phyloP scores from a whole-genome alignment of 371 early-diverging fungal species.

The Actinomucor elegans region DNA sequence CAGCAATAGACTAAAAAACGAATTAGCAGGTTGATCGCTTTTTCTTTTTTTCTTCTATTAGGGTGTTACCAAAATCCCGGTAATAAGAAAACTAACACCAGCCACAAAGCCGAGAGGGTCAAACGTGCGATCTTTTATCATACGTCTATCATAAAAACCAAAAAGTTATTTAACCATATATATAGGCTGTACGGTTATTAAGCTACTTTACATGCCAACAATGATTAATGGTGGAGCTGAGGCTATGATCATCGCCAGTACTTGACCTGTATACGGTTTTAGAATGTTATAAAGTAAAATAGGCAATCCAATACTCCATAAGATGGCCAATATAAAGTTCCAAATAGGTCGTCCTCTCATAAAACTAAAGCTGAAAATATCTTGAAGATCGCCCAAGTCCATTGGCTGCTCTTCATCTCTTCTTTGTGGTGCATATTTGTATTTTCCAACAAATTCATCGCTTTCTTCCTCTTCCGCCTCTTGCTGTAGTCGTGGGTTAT shows the following conservation, averaged over 20 bases:
- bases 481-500: background rate
- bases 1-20: constrained; percentile 39
- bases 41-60: no score
- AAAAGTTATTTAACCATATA: background rate
- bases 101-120: constrained; percentile 31
- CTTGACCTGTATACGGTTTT: constrained; percentile 25
- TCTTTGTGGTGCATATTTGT: constrained; percentile 9
- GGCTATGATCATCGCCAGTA: constrained; percentile 27
- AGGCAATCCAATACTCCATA: constrained; percentile 34
- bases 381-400: constrained; percentile 23
- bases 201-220: constrained; percentile 26
- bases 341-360: constrained; percentile 26
- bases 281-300: constrained; percentile 23
- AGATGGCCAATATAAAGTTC: constrained; percentile 26
- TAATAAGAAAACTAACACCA: constrained; percentile 32
- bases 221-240: constrained; percentile 28
- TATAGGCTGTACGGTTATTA: no score
- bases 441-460: constrained; percentile 4
- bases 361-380: constrained; percentile 29
- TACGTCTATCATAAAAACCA: constrained; percentile 16
- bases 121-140: constrained; percentile 22
- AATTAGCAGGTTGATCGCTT: no score
- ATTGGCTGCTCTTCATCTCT: constrained; percentile 26
- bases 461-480: background rate
- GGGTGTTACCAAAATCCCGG: constrained; percentile 32